Evolutionary conservation across 2,329 filamentous ascomycete genomes (phyloP).

Genomic region (Bipolaris cookei): DNA sequence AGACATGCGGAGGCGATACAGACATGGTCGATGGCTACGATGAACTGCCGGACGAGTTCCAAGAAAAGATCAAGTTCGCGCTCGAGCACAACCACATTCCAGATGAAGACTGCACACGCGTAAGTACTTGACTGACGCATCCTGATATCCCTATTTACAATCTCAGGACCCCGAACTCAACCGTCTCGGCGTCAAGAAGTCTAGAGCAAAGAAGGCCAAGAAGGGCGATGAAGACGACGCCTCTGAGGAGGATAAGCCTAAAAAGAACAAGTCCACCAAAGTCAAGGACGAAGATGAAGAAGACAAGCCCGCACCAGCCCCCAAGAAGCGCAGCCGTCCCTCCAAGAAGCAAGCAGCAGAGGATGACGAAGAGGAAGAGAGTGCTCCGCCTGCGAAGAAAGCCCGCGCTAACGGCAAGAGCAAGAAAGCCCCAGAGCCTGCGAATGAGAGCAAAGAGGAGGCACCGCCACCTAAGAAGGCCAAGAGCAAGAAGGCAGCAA

Average conservation of each 20-base stretch:
- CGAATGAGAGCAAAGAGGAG: conserved; percentile 19
- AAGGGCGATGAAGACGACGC: conserved; percentile 30
- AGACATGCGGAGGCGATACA: conserved; percentile 64
- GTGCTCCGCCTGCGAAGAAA: conserved; percentile 27
- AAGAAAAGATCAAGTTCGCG: conserved; percentile 76
- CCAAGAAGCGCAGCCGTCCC: conserved; percentile 40
- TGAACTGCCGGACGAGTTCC: conserved; percentile 70
- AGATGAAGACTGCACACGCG: conserved; percentile 85
- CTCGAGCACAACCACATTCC: conserved; percentile 80
- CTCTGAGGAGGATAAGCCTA: conserved; percentile 45
- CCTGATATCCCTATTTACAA: conserved; percentile 11
- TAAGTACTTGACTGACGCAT: conserved; percentile 56
- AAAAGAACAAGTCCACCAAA: conserved; percentile 52
- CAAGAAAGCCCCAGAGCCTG: conserved; percentile 16
- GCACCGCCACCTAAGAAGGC: conserved; percentile 41
- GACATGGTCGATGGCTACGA: conserved; percentile 81
- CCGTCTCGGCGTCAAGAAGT: conserved; percentile 64
- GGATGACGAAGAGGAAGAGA: conserved; percentile 30
- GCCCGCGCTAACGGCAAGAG: conserved; percentile 20
- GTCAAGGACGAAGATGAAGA: conserved; percentile 40
- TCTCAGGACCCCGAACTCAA: conserved; percentile 76
- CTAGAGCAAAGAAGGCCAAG: conserved; percentile 40
- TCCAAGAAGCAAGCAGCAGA: conserved; percentile 33
- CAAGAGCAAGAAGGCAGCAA: conserved; percentile 13
- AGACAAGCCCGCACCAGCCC: conserved; percentile 29